Evolutionary conservation across 805 yeast species (phyloP), one percentile per base, ranked within the genome.

Genomic region (Kregervanrija pseudodelftensis): DNA sequence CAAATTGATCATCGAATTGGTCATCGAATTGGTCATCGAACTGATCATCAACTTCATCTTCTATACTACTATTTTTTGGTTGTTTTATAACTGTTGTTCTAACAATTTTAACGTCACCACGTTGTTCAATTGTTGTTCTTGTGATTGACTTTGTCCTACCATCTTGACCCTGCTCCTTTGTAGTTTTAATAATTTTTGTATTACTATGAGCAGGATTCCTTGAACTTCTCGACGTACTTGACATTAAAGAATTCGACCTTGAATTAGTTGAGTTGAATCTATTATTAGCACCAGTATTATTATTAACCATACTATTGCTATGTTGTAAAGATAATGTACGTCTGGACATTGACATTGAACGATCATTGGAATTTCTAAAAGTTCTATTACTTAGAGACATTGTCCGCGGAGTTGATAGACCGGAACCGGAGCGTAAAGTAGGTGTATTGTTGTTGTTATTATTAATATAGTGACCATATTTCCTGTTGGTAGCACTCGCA

Each of bases 81-180:
- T 54, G 72, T 57, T 40, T 56, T 17, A 72, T 67, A 1, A 72
- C 67, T 1, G 76, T 74, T 7, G 74, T 74, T 49, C 71, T 73
- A 11, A 71, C 69, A 39, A 73, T 66, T 44, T 76, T 78, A 39
- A 59, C 66, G 1, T 77, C 72, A 31, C 77, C 77, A 49, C 73
- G 56, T 40, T 69, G 66, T 49, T 74, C 69, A 28, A 77, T 66
- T 0, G 79, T 76, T 36, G 74, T 74, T 36, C 72, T 75, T 2
- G 81, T 76, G 37, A 78, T 74, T 3, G 81, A 76, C 45, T 64
- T 69, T 0, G 82, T 77, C 36, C 80, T 67, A 0, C 83, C 83
- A 35, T 61, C 64, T 5, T 66, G 60, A 45, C 75, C 81, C 45
- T 65, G 65, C 28, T 75, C 74, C 50, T 69, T 73, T 10, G 79